These are phyloP conservation scores for Colletotrichum sp. DNA, from an alignment of 2,329 filamentous ascomycete genomes.

Conservation along the genomic window DNA sequence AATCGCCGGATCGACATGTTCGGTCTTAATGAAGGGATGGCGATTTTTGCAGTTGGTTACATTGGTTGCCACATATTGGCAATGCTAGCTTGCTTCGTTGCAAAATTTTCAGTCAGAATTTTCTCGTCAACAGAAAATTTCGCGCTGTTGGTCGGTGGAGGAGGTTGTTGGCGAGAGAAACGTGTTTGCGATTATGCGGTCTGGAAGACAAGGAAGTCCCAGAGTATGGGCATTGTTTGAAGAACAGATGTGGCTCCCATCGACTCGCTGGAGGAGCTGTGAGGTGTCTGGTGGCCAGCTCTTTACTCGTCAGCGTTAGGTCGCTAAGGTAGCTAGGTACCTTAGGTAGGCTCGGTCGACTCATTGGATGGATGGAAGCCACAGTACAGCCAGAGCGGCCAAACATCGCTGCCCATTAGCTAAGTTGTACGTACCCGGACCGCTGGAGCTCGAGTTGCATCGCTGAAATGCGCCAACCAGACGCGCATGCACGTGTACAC, in stretches of 20 bases:
- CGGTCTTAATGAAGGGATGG: not conserved
- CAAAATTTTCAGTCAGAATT: conserved; percentile 4
- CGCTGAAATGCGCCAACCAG: conserved; percentile 12
- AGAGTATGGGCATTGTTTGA: not conserved
- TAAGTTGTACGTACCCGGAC: conserved; percentile 4
- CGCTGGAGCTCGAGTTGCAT: conserved; percentile 4
- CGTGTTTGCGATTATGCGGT: not conserved
- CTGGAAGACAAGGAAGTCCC: not conserved
- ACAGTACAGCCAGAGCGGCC: not conserved
- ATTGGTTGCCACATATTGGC: conserved; percentile 1
- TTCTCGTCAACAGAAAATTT: not conserved
- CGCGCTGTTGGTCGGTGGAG: not conserved
- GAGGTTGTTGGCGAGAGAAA: not conserved
- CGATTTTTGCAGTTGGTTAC: not conserved
- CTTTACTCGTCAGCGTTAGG: not conserved
- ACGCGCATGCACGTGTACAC: conserved; percentile 18
- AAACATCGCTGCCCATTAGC: not conserved
- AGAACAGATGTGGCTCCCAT: not conserved
- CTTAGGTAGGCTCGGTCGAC: not conserved
- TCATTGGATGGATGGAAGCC: not conserved
- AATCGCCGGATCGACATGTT: not conserved
- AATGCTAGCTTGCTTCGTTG: not conserved
- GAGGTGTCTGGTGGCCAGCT: not conserved
- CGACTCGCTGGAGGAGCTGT: not conserved
- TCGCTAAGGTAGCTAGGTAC: not conserved